Conservation (phyloP, 169 alveolate genomes). For the Cryptosporidium ubiquitum region DNA sequence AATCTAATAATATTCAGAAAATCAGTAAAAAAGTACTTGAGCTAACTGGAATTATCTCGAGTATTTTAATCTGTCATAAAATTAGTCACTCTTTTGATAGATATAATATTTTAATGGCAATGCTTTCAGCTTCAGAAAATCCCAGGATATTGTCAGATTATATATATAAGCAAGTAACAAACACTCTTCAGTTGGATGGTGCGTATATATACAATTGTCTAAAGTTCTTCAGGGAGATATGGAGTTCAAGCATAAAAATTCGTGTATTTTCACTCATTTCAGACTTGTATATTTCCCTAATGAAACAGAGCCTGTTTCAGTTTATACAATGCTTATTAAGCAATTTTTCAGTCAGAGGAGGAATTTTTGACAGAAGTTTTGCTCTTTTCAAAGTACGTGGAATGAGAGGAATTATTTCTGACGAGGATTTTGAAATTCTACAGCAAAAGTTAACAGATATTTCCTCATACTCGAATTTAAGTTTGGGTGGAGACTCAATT, state of each 20-base stretch:
- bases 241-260: constrained; percentile 35
- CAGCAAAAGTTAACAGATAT: constrained; percentile 34
- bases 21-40: neutral
- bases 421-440: constrained; percentile 43
- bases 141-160: constrained; percentile 37
- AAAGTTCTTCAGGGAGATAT: constrained; percentile 24
- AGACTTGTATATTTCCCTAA: constrained; percentile 27
- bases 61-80: constrained; percentile 24
- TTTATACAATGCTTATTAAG: constrained; percentile 34
- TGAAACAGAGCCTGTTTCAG: constrained; percentile 52
- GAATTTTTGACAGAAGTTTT: constrained; percentile 63
- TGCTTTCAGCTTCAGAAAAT: constrained; percentile 57
- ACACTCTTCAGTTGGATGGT: constrained; percentile 29
- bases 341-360: constrained; percentile 26
- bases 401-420: constrained; percentile 27
- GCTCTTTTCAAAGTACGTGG: constrained; percentile 41
- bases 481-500: neutral
- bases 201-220: constrained; percentile 53
- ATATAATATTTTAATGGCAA: constrained; percentile 34
- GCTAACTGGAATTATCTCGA: constrained; percentile 25
- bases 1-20: neutral
- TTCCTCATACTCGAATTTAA: constrained; percentile 12
- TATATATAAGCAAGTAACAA: constrained; percentile 22
- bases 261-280: constrained; percentile 28
- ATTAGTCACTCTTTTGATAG: neutral